Percentiles rank a stretch among this genome's conserved stretches.
Evolutionary conservation across 768 basidiomycete genomes (phyloP).

Genomic region (Trametes coccinea): DNA sequence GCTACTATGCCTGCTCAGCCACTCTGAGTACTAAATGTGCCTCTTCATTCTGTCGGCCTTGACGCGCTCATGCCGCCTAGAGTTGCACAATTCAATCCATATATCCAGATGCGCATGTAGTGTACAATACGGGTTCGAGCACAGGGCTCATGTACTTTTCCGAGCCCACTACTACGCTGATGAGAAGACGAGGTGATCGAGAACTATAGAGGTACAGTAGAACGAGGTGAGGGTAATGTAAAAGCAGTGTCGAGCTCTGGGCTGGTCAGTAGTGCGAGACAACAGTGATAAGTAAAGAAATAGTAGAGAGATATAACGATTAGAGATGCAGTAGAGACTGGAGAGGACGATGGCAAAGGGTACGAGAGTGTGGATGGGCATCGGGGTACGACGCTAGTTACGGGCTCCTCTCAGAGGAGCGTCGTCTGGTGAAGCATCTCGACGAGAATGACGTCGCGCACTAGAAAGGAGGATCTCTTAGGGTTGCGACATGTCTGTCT

Average conservation of each 20-base stretch:
- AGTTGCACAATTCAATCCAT: neutral
- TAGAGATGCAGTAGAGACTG: neutral
- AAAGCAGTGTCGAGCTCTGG: neutral
- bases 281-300: conserved; percentile 17
- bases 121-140: neutral
- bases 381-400: too few relatives aligned
- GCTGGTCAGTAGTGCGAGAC: neutral
- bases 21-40: too few relatives aligned
- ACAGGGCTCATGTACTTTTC: neutral
- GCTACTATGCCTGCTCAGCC: too few relatives aligned
- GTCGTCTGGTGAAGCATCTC: conserved; percentile 23
- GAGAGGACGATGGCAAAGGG: too few relatives aligned
- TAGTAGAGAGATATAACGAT: conserved; percentile 3
- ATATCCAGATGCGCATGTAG: neutral
- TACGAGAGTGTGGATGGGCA: too few relatives aligned
- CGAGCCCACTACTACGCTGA: neutral
- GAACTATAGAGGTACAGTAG: conserved; percentile 11
- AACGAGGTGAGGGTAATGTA: neutral
- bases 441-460: conserved; percentile 31
- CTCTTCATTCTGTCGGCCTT: too few relatives aligned
- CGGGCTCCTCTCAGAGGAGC: conserved; percentile 1
- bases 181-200: neutral
- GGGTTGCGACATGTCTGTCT: neutral
- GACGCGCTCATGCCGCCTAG: too few relatives aligned
- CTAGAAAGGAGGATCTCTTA: conserved; percentile 14